These are phyloP conservation scores for Ceratobasidium sp. DNA, from an alignment of 1,284 basidiomycete genomes.

Conservation along the genomic window DNA sequence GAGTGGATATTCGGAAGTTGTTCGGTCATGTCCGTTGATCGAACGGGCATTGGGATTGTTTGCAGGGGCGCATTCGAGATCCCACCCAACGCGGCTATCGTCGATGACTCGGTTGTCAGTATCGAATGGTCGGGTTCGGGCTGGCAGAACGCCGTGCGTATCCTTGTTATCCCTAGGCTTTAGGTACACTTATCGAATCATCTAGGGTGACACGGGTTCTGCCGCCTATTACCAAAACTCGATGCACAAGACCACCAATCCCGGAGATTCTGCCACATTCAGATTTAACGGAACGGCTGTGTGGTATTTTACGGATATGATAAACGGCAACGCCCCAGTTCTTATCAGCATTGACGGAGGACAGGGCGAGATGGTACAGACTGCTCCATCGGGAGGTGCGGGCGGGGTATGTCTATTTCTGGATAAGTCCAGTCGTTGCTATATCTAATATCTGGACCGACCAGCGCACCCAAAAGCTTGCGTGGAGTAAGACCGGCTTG, in stretches of 20 bases:
- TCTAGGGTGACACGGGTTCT: background rate
- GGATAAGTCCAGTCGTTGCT: background rate
- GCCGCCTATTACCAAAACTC: background rate
- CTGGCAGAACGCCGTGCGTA: background rate
- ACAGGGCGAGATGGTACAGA: background rate
- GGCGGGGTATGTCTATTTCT: background rate
- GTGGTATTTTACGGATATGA: slow-evolving; percentile 15
- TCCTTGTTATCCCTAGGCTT: background rate
- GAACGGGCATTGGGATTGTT: background rate
- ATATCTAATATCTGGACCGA: background rate
- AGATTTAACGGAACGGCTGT: slow-evolving; percentile 26
- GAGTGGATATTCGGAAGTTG: background rate
- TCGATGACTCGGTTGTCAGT: background rate
- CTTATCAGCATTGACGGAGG: slow-evolving; percentile 19
- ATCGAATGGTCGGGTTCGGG: background rate
- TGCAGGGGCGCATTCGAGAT: background rate
- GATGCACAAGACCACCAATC: slow-evolving; percentile 4
- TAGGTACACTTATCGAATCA: background rate
- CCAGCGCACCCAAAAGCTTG: background rate
- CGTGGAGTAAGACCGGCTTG: slow-evolving; percentile 11
- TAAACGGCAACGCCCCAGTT: background rate
- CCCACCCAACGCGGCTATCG: background rate
- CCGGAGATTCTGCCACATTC: slow-evolving; percentile 11
- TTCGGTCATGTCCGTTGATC: background rate
- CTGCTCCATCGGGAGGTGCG: background rate